Evolutionary conservation across 768 basidiomycete genomes (phyloP), one percentile per base, ranked within the genome.

Genomic region (Rhodotorula sphaerocarpa): DNA sequence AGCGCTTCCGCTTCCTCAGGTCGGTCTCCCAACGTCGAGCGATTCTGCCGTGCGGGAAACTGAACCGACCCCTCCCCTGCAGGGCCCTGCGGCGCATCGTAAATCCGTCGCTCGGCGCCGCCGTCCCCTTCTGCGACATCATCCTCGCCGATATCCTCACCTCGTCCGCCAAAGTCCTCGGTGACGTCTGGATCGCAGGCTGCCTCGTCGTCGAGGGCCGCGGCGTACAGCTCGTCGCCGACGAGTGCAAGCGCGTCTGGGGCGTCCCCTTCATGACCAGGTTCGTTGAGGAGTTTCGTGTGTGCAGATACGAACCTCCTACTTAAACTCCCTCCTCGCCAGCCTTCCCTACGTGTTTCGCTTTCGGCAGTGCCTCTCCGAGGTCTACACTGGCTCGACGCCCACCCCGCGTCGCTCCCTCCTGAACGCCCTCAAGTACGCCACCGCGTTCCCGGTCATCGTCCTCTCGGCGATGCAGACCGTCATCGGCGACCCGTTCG

Each of bases 91-190:
- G 81, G 48, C 81, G 93, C 66, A 95, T 90, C 72, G 70, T 90
- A 28, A 80, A 84, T 54, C 81, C 86, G n/a, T 77, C 82, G 1
- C 71, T 78, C 44, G 78, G 79, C 55, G 78, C 79, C 45, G 82
- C 85, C 7, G 79, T 90, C 44, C 83, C 85, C 74, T 99, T 99
- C 76, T 84, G 84, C 33, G 95, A 99, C 74, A 83, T 99, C 28
- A 82, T 97, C 47, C 83, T 93, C 61, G 92, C 93, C 62, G 95
- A 97, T 79, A 83, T 97, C 64, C 82, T 92, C 72, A 99, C 95
- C 3, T 96, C 92, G 3, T 93, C 88, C 72, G 92, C 95, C 41
- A 96, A 95, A 78, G 90, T 99, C 44, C 78, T 96, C 25, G 93
- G 93, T 18, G 95, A 97, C 72, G 77, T 91, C 45, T 96, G 89